Conservation (phyloP, 805 yeast species). For the Ogataea philodendri region DNA sequence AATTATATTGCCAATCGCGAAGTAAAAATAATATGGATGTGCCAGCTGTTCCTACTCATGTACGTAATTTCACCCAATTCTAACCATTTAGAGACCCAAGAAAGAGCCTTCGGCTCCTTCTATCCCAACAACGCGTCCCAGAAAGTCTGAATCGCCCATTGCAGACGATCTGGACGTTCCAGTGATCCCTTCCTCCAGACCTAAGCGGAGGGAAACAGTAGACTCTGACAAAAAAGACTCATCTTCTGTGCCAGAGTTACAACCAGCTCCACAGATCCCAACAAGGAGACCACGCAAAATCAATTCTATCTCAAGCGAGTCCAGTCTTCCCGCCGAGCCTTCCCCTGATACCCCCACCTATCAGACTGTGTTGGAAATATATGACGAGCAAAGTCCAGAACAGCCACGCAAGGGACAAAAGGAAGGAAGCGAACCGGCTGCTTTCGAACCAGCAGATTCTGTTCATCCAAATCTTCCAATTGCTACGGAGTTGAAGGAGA, state of each 20-base stretch:
- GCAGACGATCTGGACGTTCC: conserved; percentile 12
- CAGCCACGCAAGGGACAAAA: conserved; percentile 8
- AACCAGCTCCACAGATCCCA: conserved; percentile 19
- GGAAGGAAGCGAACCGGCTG: neutral
- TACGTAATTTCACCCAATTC: conserved; percentile 13
- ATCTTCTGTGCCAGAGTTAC: neutral
- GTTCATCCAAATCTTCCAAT: no score
- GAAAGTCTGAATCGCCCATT: neutral
- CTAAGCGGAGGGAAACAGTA: conserved; percentile 5
- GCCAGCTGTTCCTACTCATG: conserved; percentile 25
- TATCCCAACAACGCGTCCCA: conserved; percentile 10
- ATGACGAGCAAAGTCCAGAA: conserved; percentile 23
- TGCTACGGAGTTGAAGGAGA: no score
- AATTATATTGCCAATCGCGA: conserved; percentile 9
- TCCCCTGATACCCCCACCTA: conserved; percentile 18
- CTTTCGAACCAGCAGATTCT: no score
- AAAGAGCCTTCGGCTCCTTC: conserved; percentile 1
- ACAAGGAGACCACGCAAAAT: conserved; percentile 18
- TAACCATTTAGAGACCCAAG: conserved; percentile 8
- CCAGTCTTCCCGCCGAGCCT: conserved; percentile 7
- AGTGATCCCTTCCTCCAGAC: conserved; percentile 18
- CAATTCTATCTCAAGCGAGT: conserved; percentile 1
- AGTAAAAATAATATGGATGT: conserved; percentile 17
- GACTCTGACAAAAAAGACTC: neutral
- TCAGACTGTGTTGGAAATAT: conserved; percentile 21